Evolutionary conservation across 1,139 yeast species (phyloP), one percentile per base, ranked within the genome.

Genomic region (Pichia sp.): DNA sequence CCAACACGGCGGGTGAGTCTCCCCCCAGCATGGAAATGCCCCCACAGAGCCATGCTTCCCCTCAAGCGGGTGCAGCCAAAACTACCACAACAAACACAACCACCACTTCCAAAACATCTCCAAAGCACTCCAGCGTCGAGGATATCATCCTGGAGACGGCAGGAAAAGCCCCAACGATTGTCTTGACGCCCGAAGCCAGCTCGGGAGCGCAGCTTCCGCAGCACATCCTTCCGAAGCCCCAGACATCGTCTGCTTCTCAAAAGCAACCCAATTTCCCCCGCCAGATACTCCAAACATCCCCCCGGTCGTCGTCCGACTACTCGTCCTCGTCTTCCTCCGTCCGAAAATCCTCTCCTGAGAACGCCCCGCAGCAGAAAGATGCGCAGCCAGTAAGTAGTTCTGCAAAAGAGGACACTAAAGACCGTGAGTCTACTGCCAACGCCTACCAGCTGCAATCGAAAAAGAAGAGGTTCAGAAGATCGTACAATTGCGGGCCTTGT

Each of bases 401-500:
- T 7, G 6, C 41, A 38, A 38, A 38, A 38, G 41, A 38, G 16
- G 29, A 27, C 29, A 27, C 29, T 6, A 5, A 27, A 34, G 38
- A 16, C 41, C 1, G 41, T 17, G 17, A 2, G 24, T 16, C 16
- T n/a, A 4, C 14, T 14, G 14, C 24, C 16, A 3, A n/a, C 5
- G 4, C 33, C 10, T 2, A 8, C 31, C 30, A 31, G 8, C 16
- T 30, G 10, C 27, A 43, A 24, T 16, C 40, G 16, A 46, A 52
- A 8, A 50, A 38, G 31, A 53, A 48, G 48, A 52, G 64, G 45
- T 73, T 71, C 56, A 69, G 85, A 60, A 68, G 84, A 54, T 76
- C 81, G 34, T 80, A 80, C 63, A 77, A 79, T 55, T 80, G 85
- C 65, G 84, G 84, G 0, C 83, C 82, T 3, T 80, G 85, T 61